Base-by-base conservation (phyloP, 768 basidiomycete species). In the Inosperma sp. region DNA sequence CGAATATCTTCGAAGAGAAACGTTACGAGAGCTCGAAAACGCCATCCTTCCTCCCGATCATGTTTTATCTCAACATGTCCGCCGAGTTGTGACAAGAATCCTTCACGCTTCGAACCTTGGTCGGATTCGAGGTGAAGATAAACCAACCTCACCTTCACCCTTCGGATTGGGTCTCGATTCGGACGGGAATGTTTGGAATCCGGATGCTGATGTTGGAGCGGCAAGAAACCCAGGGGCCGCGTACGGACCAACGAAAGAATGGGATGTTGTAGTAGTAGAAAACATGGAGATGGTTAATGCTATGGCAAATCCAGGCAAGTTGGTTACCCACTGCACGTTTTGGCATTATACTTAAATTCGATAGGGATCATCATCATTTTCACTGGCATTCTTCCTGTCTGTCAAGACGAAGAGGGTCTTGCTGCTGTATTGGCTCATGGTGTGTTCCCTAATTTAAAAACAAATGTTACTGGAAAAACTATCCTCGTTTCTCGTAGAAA, bases 341-440 rank as follows among this genome's bases (percentile, higher is more conserved):
- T 26, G 50, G n/a, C 6, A 36, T 17, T 2, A n/a, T 49, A 25
- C 10, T 30, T 29, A 26, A 27, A 19, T 4, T 23, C 59, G n/a
- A n/a, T n/a, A 82, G 87, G 86, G 1, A 76, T 84, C 44, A 83
- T 96, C 47, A 77, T 93, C 27, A 88, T 97, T 8, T 95, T 89
- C 61, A 93, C 91, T 0, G 93, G 93, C 0, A 90, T 96, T 29
- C 65, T 96, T 3, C 89, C 88, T 0, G 69, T 93, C 5, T 84
- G 83, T 39, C 72, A 70, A 53, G 83, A 91, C 54, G 89, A 93
- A 57, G 78, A 86, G 59, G 91, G 90, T 0, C 70, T 97, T 0
- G 89, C 93, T 1, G 84, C 84, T 14, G 84, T 96, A 1, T 68
- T 97, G 3, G 81, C 88, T 1, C 93, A 96, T 64, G 91, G 92